These are phyloP conservation scores for Teratosphaeria viscida DNA, from an alignment of 2,329 filamentous ascomycete species.

Conservation along the genomic window DNA sequence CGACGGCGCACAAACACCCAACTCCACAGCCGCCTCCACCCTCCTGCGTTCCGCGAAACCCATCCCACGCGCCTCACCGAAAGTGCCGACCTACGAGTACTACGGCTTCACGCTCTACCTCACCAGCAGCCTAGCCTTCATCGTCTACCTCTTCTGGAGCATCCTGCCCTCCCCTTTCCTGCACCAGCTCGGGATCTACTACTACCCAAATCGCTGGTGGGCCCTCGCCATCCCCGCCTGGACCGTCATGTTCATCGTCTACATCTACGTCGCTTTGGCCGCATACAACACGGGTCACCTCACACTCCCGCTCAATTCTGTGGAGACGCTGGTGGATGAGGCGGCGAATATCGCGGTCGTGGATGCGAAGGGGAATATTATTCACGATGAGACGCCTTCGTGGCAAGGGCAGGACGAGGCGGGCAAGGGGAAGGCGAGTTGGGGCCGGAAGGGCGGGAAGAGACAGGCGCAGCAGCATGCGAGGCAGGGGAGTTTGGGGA, in stretches of 20 bases:
- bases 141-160: slow-evolving; percentile 66
- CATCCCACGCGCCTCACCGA: slow-evolving; percentile 74
- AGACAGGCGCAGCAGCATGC: slow-evolving; percentile 29
- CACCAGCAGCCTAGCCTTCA: slow-evolving; percentile 71
- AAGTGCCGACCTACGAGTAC: slow-evolving; percentile 98
- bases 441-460: slow-evolving; percentile 15
- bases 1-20: slow-evolving; percentile 28
- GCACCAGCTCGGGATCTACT: slow-evolving; percentile 85
- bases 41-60: slow-evolving; percentile 47
- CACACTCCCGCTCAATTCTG: slow-evolving; percentile 65
- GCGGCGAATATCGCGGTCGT: slow-evolving; percentile 77
- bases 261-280: slow-evolving; percentile 88
- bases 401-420: slow-evolving; percentile 12
- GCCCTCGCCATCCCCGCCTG: slow-evolving; percentile 83
- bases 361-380: slow-evolving; percentile 55
- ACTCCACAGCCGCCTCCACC: slow-evolving; percentile 50
- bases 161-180: slow-evolving; percentile 88
- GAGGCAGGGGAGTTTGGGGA: slow-evolving; percentile 24
- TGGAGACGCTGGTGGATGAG: slow-evolving; percentile 88
- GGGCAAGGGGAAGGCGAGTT: slow-evolving; percentile 19
- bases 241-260: slow-evolving; percentile 76
- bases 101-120: slow-evolving; percentile 97
- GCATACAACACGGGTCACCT: slow-evolving; percentile 83
- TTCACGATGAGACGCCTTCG: slow-evolving; percentile 22
- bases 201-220: slow-evolving; percentile 98